phyloP scores from a whole-genome alignment of 257 asterid genomes.

The Solanum neorickii region DNA sequence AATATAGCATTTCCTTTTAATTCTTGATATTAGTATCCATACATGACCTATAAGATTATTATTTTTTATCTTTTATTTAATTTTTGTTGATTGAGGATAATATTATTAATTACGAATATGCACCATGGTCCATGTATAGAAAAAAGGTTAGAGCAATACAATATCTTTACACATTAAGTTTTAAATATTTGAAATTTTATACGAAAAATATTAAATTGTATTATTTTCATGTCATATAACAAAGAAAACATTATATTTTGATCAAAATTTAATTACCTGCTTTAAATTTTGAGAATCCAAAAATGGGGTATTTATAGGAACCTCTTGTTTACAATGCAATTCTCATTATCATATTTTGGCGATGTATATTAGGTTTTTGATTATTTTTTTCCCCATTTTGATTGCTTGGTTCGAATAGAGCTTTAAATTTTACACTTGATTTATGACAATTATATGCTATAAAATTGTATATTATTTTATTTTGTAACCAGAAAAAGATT shows the following conservation, averaged over 20 bases:
- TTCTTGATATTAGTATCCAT: background rate
- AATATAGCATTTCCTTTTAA: background rate
- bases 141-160: background rate
- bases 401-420: too few relatives aligned
- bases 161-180: too few relatives aligned
- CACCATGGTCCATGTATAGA: background rate
- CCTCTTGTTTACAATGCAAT: background rate
- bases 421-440: too few relatives aligned
- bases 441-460: too few relatives aligned
- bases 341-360: background rate
- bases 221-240: background rate
- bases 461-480: too few relatives aligned
- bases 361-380: too few relatives aligned
- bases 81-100: background rate
- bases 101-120: background rate
- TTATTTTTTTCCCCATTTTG: too few relatives aligned
- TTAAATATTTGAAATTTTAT: background rate
- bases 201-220: background rate
- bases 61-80: too few relatives aligned
- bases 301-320: background rate
- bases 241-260: background rate
- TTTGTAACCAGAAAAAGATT: too few relatives aligned
- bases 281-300: background rate
- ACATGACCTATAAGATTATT: background rate
- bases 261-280: background rate